Percentiles rank a stretch among this genome's conserved stretches.
phyloP scores from a whole-genome alignment of 2,329 filamentous ascomycete species.

The Lomentospora prolificans region DNA sequence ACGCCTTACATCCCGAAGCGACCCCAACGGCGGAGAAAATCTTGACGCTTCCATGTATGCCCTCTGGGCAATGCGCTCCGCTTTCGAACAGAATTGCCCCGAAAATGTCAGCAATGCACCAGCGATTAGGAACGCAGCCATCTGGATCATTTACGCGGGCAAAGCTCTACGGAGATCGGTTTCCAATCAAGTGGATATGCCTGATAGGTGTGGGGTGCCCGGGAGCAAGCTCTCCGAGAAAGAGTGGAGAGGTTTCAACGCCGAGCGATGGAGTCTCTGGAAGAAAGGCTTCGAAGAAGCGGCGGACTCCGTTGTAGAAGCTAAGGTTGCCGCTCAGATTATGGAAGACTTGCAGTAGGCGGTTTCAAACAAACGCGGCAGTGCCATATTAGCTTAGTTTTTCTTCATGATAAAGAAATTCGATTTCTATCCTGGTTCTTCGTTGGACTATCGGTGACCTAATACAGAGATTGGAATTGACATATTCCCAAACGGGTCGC shows the following conservation, averaged over 20 bases:
- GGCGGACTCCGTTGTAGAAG: neutral
- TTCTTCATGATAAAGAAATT: too few species aligned
- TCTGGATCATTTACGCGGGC: slow-evolving; percentile 16
- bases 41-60: slow-evolving; percentile 19
- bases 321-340: neutral
- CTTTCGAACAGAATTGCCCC: slow-evolving; percentile 16
- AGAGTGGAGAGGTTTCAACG: slow-evolving; percentile 19
- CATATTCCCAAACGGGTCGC: too few species aligned
- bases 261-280: slow-evolving; percentile 18
- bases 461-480: too few species aligned
- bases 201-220: slow-evolving; percentile 12
- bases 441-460: too few species aligned
- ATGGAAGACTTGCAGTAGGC: slow-evolving; percentile 1
- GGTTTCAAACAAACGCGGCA: neutral
- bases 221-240: slow-evolving; percentile 13
- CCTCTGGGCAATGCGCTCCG: slow-evolving; percentile 19
- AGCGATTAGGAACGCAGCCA: slow-evolving; percentile 14
- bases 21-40: slow-evolving; percentile 8
- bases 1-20: slow-evolving; percentile 14
- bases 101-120: neutral
- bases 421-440: too few species aligned
- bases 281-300: slow-evolving; percentile 12
- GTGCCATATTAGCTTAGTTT: neutral
- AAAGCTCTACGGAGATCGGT: slow-evolving; percentile 13
- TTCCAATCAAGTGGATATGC: slow-evolving; percentile 8